Conservation (phyloP, 805 yeast genomes). For the Candida ovalis region DNA sequence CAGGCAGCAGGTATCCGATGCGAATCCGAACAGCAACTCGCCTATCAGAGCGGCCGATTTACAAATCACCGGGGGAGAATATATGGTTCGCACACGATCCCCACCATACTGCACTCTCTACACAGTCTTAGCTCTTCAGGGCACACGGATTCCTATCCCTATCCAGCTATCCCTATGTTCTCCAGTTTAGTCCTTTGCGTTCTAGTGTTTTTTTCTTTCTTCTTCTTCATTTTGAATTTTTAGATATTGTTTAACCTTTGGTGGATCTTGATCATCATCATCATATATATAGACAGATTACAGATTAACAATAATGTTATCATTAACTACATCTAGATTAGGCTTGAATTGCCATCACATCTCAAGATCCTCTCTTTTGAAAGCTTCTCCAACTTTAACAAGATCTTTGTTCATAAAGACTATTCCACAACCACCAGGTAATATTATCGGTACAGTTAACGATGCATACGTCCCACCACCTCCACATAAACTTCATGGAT, state of each 20-base stretch:
- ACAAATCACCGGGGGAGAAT: slow-evolving; percentile 1
- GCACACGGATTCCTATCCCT: background rate
- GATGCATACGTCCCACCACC: slow-evolving; percentile 65
- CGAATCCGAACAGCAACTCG: background rate
- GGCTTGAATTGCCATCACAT: slow-evolving; percentile 17
- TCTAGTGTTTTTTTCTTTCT: background rate
- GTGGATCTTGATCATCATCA: background rate
- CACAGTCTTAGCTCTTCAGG: no score
- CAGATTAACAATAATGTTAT: slow-evolving; percentile 8
- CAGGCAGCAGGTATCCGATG: background rate
- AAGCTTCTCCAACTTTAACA: slow-evolving; percentile 4
- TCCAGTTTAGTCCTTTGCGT: background rate
- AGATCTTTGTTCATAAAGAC: slow-evolving; percentile 25
- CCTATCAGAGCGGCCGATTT: slow-evolving; percentile 4
- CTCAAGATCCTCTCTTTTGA: slow-evolving; percentile 1
- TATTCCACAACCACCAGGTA: slow-evolving; percentile 65
- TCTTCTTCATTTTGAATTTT: background rate
- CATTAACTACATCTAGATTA: slow-evolving; percentile 12
- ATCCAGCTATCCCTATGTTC: background rate
- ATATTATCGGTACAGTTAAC: slow-evolving; percentile 66
- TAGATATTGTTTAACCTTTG: background rate
- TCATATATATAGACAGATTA: background rate
- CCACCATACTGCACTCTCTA: background rate
- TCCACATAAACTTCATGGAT: slow-evolving; percentile 56
- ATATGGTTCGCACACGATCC: background rate